phyloP scores from a whole-genome alignment of 2,329 filamentous ascomycete species.

The Zymoseptoria brevis region DNA sequence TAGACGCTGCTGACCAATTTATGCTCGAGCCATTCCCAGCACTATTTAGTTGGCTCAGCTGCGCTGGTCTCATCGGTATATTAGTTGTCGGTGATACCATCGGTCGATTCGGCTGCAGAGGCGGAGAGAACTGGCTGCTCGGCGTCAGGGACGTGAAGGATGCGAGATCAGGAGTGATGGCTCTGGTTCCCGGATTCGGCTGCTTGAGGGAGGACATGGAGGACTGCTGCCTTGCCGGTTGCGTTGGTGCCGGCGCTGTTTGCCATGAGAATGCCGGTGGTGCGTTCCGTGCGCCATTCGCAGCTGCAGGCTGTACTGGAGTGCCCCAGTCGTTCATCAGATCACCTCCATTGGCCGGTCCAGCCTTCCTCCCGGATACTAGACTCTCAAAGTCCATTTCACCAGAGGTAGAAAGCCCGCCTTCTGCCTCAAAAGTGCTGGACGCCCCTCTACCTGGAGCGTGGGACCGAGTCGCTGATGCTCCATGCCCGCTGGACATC shows the following conservation, averaged over 20 bases:
- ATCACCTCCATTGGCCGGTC: slow-evolving; percentile 31
- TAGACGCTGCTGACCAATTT: slow-evolving; percentile 44
- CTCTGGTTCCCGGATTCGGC: slow-evolving; percentile 14
- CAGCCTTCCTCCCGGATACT: slow-evolving; percentile 64
- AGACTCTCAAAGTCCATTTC: slow-evolving; percentile 80
- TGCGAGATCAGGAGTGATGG: slow-evolving; percentile 32
- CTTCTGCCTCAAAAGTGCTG: slow-evolving; percentile 36
- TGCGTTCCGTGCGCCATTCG: slow-evolving; percentile 18
- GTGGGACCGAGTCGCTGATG: slow-evolving; percentile 43
- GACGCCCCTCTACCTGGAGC: slow-evolving; percentile 65
- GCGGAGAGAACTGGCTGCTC: slow-evolving; percentile 32
- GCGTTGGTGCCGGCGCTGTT: slow-evolving; percentile 14
- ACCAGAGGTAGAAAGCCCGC: slow-evolving; percentile 49
- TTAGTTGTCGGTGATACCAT: slow-evolving; percentile 18
- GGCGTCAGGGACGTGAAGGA: slow-evolving; percentile 30
- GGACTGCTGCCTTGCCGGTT: slow-evolving; percentile 4
- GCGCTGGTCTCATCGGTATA: slow-evolving; percentile 25
- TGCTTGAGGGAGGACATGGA: slow-evolving; percentile 12
- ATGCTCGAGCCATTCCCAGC: slow-evolving; percentile 34
- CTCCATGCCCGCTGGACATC: slow-evolving; percentile 51
- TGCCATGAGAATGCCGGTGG: slow-evolving; percentile 42
- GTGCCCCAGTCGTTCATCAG: slow-evolving; percentile 39
- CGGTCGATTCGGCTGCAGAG: slow-evolving; percentile 30
- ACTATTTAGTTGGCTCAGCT: slow-evolving; percentile 15
- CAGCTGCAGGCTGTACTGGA: slow-evolving; percentile 25